phyloP scores from a whole-genome alignment of 768 basidiomycete species.

The Boletus sp. region DNA sequence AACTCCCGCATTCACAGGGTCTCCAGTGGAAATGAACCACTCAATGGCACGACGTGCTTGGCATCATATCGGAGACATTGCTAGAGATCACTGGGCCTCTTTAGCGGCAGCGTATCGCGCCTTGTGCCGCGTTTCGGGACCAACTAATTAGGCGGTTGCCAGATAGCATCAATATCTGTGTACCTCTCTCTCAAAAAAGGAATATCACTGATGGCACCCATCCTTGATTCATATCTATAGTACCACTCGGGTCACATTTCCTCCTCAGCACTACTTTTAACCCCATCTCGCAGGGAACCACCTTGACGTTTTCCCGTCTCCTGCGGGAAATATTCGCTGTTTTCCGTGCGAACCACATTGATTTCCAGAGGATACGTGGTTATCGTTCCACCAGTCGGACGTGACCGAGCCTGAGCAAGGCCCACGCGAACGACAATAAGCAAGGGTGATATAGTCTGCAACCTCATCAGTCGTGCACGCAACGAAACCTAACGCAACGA shows the following conservation, averaged over 20 bases:
- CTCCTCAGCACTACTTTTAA: neutral
- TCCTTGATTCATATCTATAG: neutral
- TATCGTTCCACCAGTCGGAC: neutral
- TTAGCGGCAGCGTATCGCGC: too few relatives aligned
- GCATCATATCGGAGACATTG: neutral
- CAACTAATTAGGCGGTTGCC: too few relatives aligned
- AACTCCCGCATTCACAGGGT: neutral
- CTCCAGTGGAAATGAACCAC: neutral
- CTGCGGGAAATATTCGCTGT: neutral
- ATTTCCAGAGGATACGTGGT: conserved; percentile 1
- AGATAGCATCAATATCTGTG: too few relatives aligned
- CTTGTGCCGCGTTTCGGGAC: too few relatives aligned
- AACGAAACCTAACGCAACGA: neutral
- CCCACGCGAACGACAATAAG: conserved; percentile 18
- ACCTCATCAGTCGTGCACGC: neutral
- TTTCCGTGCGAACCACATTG: neutral
- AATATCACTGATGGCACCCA: neutral
- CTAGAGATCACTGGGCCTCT: too few relatives aligned
- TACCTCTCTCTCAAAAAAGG: too few relatives aligned
- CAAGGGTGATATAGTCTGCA: conserved; percentile 18
- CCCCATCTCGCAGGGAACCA: neutral
- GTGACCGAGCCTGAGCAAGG: neutral
- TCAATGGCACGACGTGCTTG: neutral
- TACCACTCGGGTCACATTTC: neutral
- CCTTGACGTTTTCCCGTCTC: neutral